Base-by-base conservation (phyloP, 2,329 filamentous ascomycete genomes). In the Pseudocercospora musae region DNA sequence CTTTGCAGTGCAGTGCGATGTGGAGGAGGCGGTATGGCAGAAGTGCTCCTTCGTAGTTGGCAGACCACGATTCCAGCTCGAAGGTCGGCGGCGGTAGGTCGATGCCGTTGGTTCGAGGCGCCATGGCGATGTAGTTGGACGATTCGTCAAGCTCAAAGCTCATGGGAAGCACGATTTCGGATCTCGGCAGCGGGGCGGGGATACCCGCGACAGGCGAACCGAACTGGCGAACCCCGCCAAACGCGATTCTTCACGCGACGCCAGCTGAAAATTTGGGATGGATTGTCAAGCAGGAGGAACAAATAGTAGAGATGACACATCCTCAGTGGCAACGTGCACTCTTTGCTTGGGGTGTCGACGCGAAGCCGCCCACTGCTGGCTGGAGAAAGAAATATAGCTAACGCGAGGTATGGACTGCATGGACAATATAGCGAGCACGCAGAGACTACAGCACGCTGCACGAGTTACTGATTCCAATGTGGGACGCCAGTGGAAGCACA, bases 31-130 rank as follows among this genome's bases (percentile, higher is more conserved):
- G 89, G 57, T 93, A 87, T 75, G 90, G 89, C 68, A 89, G 88
- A 57, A 92, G 94, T 62, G 89, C 85, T 64, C 92, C 93, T 74
- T 82, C 84, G 77, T 98, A 99, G 74, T 97, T 96, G 68, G 89
- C 84, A 55, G 96, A 89, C 77, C 97, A 98, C 40, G 89, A 86
- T 64, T 97, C 92, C 46, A 99, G 84, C 71, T 98, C 95, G 69
- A 98, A 89, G 74, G 94, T 96, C 9, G 94, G 93, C 6, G 85
- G 78, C 18, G 71, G 67, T 20, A 73, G 57, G 40, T 65, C 60
- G 48, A 4, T 1, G 25, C 48, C 25, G 48, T 8, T 29, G 25
- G 11, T 11, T 52, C 48, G 48, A 52, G 23, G 31, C 37, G 37
- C 54, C 54, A 57, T 57, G 11, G 21, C n/a, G 37, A n/a, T n/a